Evolutionary conservation across 192 early-diverging fungal species (phyloP).

Genomic region (Mortierella hygrophila): DNA sequence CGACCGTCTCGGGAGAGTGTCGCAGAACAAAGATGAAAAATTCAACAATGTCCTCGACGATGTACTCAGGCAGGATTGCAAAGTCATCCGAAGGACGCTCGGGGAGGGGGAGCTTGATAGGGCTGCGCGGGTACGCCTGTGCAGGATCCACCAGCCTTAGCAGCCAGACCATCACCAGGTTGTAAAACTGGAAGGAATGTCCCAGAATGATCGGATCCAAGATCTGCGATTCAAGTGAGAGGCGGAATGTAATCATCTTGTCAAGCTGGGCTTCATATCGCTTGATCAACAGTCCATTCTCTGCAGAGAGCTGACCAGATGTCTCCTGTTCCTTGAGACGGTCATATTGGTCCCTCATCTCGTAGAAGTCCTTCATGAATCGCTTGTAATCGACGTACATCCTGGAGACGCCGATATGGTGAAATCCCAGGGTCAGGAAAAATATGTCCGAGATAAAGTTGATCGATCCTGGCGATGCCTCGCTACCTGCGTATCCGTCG

Average conservation of each 20-base stretch:
- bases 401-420: slow-evolving; percentile 87
- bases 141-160: slow-evolving; percentile 78
- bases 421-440: slow-evolving; percentile 79
- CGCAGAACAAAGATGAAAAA: slow-evolving; percentile 78
- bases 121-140: slow-evolving; percentile 57
- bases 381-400: slow-evolving; percentile 76
- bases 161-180: slow-evolving; percentile 91
- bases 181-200: slow-evolving; percentile 82
- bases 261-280: slow-evolving; percentile 76
- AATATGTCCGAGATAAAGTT: slow-evolving; percentile 96
- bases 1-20: slow-evolving; percentile 60
- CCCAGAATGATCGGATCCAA: slow-evolving; percentile 79
- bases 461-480: slow-evolving; percentile 34
- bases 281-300: slow-evolving; percentile 65
- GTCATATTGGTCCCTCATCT: slow-evolving; percentile 77
- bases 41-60: slow-evolving; percentile 91
- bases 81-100: slow-evolving; percentile 65
- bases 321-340: slow-evolving; percentile 71
- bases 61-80: slow-evolving; percentile 91
- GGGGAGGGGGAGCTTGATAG: slow-evolving; percentile 70
- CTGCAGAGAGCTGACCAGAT: slow-evolving; percentile 23
- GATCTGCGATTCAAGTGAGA: slow-evolving; percentile 83
- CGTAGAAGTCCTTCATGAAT: slow-evolving; percentile 75
- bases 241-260: slow-evolving; percentile 72
- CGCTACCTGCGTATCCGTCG: slow-evolving; percentile 67